Evolutionary conservation across 352 stramenopile genomes (phyloP).

Genomic region (Phytophthora pistaciae): DNA sequence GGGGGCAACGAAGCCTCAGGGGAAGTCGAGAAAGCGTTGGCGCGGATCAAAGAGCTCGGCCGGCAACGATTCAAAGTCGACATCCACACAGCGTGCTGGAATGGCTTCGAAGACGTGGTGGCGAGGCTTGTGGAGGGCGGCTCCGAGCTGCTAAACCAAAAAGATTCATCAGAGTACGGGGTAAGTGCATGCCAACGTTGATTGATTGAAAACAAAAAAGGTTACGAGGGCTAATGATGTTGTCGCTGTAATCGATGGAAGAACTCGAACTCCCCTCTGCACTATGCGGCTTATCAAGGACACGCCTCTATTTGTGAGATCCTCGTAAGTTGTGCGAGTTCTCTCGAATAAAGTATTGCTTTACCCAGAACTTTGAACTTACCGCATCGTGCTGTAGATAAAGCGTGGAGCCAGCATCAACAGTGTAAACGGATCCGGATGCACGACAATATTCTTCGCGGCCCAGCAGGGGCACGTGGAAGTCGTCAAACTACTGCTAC

Average conservation of each 20-base stretch:
- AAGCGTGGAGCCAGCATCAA: conserved; percentile 68
- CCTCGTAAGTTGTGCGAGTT: conserved; percentile 43
- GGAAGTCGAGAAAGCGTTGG: conserved; percentile 61
- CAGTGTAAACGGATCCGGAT: conserved; percentile 56
- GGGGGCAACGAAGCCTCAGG: conserved; percentile 46
- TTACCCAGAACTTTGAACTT: neutral
- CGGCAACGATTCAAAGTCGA: conserved; percentile 73
- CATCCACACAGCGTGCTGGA: conserved; percentile 72
- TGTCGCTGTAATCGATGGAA: conserved; percentile 12
- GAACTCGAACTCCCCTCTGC: conserved; percentile 71
- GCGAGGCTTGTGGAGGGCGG: conserved; percentile 49
- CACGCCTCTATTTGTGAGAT: conserved; percentile 45
- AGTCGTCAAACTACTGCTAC: conserved; percentile 59
- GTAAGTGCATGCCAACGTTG: conserved; percentile 27
- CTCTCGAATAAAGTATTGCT: neutral
- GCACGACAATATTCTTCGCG: conserved; percentile 78
- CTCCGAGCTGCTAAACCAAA: conserved; percentile 48
- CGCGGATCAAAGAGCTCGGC: conserved; percentile 59
- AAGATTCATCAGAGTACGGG: conserved; percentile 62
- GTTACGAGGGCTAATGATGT: too few species aligned
- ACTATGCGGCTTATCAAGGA: conserved; percentile 83
- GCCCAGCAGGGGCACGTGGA: conserved; percentile 58
- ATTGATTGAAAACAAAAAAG: neutral
- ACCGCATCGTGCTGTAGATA: conserved; percentile 29
- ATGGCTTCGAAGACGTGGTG: conserved; percentile 52